Evolutionary conservation across 208 protist genomes (phyloP), one percentile per base, ranked within the genome.

Genomic region (Trypanosoma boissoni): DNA sequence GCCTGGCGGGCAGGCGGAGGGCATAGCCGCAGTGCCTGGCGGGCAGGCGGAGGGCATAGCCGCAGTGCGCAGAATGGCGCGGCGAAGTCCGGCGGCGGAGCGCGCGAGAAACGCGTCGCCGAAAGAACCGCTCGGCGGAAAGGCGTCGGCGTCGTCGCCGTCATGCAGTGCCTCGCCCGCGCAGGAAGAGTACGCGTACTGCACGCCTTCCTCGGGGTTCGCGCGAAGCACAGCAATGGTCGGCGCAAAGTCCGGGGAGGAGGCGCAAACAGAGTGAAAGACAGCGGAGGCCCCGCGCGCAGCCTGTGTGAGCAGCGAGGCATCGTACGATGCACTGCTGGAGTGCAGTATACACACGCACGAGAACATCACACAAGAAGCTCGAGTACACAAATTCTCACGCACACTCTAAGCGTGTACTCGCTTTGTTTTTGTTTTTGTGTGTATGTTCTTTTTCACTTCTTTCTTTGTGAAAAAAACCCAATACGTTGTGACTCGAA

Each of bases 281-380:
- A 91, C 12, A n/a, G 84, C 76, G 16, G 74, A 64, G 28, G 77
- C 42, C 26, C 78, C 81, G 21, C 54, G 64, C 10, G 67, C 61
- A 12, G 82, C 84, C 39, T 86, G 78, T 1, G 60, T 58, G 32
- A 88, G 55, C 8, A 91, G 65, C 16, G 72, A 51, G 18, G 62
- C 49, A 29, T 58, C 66, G 64, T 80, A 92, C 23, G 28, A 52
- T 28, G 63, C 67, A 21, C 68, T 68, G 34, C 58, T 55, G 3
- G 81, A 84, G 59, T 94, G 84, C 44, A 94, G 53, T 26, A 94
- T 60, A n/a, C 72, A 80, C n/a, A 84, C 69, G 36, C 73, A 75
- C 28, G 65, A 68, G 0, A 64, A 46, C 76, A 86, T 86, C n/a
- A n/a, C n/a, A n/a, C n/a, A n/a, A n/a, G n/a, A n/a, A n/a, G n/a